Evolutionary conservation across 1,139 yeast genomes (phyloP).

Genomic region (Pichiaceae sp.): DNA sequence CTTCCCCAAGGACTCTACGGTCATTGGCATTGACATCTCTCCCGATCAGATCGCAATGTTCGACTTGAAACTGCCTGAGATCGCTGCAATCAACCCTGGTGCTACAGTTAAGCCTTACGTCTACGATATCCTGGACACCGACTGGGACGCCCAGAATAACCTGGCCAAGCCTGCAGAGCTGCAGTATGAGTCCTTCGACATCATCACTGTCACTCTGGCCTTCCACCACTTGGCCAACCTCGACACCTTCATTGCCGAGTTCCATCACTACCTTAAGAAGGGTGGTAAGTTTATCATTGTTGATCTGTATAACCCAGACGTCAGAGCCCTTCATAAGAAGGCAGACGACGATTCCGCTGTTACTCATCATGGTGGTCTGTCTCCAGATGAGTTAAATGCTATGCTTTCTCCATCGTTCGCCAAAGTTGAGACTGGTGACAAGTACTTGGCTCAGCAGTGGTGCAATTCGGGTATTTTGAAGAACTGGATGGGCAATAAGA

Average conservation of each 20-base stretch:
- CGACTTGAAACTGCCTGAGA: slow-evolving; percentile 8
- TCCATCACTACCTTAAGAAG: slow-evolving; percentile 26
- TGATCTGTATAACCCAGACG: slow-evolving; percentile 25
- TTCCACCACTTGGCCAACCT: slow-evolving; percentile 34
- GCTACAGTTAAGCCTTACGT: slow-evolving; percentile 13
- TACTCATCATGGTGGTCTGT: slow-evolving; percentile 8
- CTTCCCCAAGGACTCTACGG: slow-evolving; percentile 14
- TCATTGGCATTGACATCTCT: slow-evolving; percentile 34
- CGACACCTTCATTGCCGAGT: slow-evolving; percentile 25
- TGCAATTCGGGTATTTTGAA: background rate
- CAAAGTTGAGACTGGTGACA: slow-evolving; percentile 1
- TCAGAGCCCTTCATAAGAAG: background rate
- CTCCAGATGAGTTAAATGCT: slow-evolving; percentile 2
- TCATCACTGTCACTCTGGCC: slow-evolving; percentile 30
- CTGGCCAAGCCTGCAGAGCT: slow-evolving; percentile 16
- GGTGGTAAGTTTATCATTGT: slow-evolving; percentile 30
- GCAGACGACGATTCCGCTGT: slow-evolving; percentile 4
- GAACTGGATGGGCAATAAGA: slow-evolving; percentile 3
- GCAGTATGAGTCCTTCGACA: slow-evolving; percentile 24
- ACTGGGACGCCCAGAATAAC: slow-evolving; percentile 9
- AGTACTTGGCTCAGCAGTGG: slow-evolving; percentile 4
- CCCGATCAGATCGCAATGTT: slow-evolving; percentile 23
- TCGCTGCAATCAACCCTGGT: slow-evolving; percentile 13
- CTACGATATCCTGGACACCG: slow-evolving; percentile 27
- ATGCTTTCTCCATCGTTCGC: slow-evolving; percentile 1